Evolutionary conservation across 2,329 filamentous ascomycete genomes (phyloP), one percentile per base, ranked within the genome.

Genomic region (Colletotrichum melonis): DNA sequence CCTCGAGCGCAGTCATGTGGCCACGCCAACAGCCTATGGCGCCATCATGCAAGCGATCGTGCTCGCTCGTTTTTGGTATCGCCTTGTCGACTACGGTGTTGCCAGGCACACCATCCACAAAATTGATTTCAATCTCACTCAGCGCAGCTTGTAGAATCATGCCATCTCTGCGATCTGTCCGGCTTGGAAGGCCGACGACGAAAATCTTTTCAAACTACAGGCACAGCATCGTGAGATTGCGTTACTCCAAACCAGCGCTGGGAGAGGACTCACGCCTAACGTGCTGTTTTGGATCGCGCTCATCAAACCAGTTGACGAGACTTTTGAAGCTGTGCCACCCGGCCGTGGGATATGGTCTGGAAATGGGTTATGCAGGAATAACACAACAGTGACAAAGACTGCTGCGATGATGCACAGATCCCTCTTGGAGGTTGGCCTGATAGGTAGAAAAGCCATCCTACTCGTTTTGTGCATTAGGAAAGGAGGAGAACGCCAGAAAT

Each of bases 181-280:
- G 80, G 24, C 82, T 82, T 1, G 87, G 86, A 6, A 90, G 82
- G 59, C 86, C 88, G 58, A 90, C 83, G 28, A 88, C 86, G 74
- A 89, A 84, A 19, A 90, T 86, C 65, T 87, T 83, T 42, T 87
- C 81, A 74, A 90, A 90, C 88, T 89, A 26, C 12, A 28, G 3
- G 0, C 1, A 24, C 1, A 32, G 14, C 9, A 59, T 5, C 1
- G 52, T 62, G 3, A 67, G 52, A 16, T 42, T 38, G 8, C 26
- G 4, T 4, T 11, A 19, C 5, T 16, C 28, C 1, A 3, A 2
- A 9, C 19, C 2, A 26, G 5, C 3, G 42, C 2, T 9, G 9
- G 12, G 1, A 11, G 2, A 19, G 11, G 42, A 72, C 68, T 67
- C 32, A 74, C 72, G 28, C 72, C 72, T 14, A 74, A 12, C 5